Base-by-base conservation (phyloP, 768 basidiomycete genomes). In the Lentinula aciculospora region DNA sequence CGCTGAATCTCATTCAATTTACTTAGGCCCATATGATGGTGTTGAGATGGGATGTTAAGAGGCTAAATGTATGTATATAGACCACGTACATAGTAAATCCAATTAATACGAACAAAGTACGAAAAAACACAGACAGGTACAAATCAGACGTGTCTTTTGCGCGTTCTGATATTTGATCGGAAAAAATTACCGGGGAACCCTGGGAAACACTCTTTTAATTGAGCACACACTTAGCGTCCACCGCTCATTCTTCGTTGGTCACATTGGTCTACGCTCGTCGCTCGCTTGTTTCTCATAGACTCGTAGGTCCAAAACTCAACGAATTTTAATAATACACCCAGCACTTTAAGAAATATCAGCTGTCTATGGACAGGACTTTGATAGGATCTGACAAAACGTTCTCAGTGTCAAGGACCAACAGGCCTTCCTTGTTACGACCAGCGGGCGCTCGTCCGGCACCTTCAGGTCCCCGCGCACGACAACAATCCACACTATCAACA, bases 1-100 rank as follows among this genome's bases (percentile, higher is more conserved):
- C 36, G 10, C 17, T 37, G 19, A 21, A 15, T 32, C 34, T 8
- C 2, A 23, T 32, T 32, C 31, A 5, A 15, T 12, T 57, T 13
- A 8, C 4, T 31, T 8, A 58, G 57, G 57, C 27, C 57, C 57
- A 12, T 58, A 58, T 44, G 37, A 47, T 23, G 57, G 57, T 42
- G 29, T 49, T 17, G 28, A 13, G 9, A 58, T 58, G 50, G 57
- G 57, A 51, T 58, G 57, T 40, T 58, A 32, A 34, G 8, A 4
- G n/a, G n/a, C n/a, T n/a, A n/a, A n/a, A n/a, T n/a, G n/a, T n/a
- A n/a, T n/a, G n/a, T n/a, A n/a, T n/a, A n/a, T n/a, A n/a, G n/a
- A n/a, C n/a, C n/a, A n/a, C n/a, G n/a, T n/a, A n/a, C n/a, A n/a
- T n/a, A n/a, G n/a, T n/a, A n/a, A n/a, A n/a, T n/a, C n/a, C n/a